Percentiles rank a stretch among this genome's conserved stretches.
These are phyloP conservation scores for Casuarina glauca DNA, from an alignment of 306 rosid genomes.

Conservation along the genomic window DNA sequence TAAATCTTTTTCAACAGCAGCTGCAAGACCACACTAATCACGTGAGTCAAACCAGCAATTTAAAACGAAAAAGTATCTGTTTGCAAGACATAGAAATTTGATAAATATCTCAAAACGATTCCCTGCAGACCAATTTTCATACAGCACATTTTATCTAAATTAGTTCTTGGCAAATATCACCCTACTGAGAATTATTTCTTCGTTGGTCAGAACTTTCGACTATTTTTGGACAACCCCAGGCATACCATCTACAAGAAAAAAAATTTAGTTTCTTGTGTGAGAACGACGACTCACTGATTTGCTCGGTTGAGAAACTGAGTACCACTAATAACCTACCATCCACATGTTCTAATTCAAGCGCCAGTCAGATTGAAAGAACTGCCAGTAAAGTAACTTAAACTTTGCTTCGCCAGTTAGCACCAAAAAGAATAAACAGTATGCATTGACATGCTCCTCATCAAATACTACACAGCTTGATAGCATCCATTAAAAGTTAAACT, in stretches of 20 bases:
- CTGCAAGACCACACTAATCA: slow-evolving; percentile 47
- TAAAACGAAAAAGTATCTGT: slow-evolving; percentile 1
- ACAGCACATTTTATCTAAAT: neutral
- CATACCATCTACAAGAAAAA: no score
- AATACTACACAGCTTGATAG: neutral
- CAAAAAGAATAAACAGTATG: neutral
- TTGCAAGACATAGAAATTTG: slow-evolving; percentile 6
- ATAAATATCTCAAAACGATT: neutral
- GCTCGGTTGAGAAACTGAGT: neutral
- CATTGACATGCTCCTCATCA: neutral
- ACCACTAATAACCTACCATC: neutral
- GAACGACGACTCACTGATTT: neutral
- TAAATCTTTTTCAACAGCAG: slow-evolving; percentile 92
- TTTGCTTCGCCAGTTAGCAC: neutral
- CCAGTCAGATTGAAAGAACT: neutral
- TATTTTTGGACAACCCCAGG: neutral
- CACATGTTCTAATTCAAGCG: neutral
- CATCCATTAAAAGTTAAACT: neutral
- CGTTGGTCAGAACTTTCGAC: neutral
- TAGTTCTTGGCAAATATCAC: neutral
- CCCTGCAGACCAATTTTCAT: neutral
- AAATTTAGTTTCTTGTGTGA: neutral
- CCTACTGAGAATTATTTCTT: neutral
- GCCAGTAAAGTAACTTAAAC: neutral
- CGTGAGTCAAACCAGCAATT: slow-evolving; percentile 17